Percentiles rank a stretch among this genome's conserved stretches.
Conservation (phyloP, 352 stramenopile genomes). For the Albugo laibachii region DNA sequence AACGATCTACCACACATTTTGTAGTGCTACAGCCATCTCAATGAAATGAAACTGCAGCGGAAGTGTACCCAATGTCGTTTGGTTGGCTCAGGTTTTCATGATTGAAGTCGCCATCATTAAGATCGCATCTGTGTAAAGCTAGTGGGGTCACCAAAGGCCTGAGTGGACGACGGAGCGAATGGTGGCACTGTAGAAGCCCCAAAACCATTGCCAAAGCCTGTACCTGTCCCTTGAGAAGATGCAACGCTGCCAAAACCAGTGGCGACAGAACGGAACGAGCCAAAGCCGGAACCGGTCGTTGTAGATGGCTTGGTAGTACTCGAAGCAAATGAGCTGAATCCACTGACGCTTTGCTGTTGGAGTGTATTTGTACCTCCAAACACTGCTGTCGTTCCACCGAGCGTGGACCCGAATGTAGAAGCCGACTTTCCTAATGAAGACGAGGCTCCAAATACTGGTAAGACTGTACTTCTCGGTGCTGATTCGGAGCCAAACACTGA, state of each 20-base stretch:
- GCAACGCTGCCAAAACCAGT: conserved; percentile 24
- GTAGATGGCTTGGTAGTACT: background rate
- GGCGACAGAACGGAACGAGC: conserved; percentile 17
- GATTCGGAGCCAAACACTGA: conserved; percentile 18
- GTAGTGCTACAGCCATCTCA: no score
- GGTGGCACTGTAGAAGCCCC: conserved; percentile 5
- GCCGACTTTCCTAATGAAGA: conserved; percentile 18
- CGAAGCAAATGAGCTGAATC: background rate
- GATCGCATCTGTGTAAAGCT: no score
- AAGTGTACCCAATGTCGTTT: no score
- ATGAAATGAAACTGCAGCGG: no score
- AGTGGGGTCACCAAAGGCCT: no score
- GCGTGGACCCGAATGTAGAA: conserved; percentile 10
- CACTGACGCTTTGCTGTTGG: background rate
- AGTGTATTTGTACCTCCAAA: background rate
- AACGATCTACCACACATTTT: no score
- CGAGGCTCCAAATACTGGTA: conserved; percentile 22
- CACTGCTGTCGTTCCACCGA: conserved; percentile 12
- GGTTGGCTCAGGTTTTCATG: no score
- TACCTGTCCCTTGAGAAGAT: background rate
- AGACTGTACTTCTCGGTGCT: conserved; percentile 7
- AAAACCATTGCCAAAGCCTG: conserved; percentile 15
- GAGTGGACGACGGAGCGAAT: no score
- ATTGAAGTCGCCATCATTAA: no score
- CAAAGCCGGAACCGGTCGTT: conserved; percentile 18